Base-by-base conservation (phyloP, 306 rosid species). In the Vachellia collinsii region DNA sequence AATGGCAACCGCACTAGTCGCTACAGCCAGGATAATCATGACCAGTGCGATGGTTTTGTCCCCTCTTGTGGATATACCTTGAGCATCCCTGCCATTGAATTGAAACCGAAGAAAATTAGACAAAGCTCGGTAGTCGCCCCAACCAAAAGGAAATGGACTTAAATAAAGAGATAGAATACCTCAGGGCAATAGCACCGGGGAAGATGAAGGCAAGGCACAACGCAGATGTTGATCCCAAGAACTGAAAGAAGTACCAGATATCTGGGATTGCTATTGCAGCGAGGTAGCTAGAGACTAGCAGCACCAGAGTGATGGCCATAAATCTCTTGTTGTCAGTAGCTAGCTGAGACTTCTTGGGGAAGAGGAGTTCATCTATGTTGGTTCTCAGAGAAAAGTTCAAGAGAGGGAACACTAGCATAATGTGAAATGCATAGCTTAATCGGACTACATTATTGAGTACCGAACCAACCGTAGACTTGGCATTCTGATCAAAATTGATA, bases 161-260 rank as follows among this genome's bases (percentile, higher is more conserved):
- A 42, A 61, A 83, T 46, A 44, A 23, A n/a, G 63, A 70, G 51
- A 69, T 61, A 76, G 63, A 69, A 77, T 83, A 94, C 98, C 98
- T 88, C 70, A 95, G 84, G 70, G 83, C 99, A 82, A 95, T 89
- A 41, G 80, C 83, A 66, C 88, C 98, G 16, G 99, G 99, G 83
- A 95, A 95, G 59, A 95, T 87, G 81, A 95, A 95, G 82, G 93
- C 96, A 17, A 95, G 97, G 86, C 88, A 88, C 61, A 92, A 82
- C 0, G 97, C 99, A 46, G 96, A 75, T 37, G 99, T 83, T 76
- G 97, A 95, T 48, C 99, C 99, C 77, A 95, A 36, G 81, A 95
- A 89, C 85, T 93, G 98, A 88, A 95, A 93, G 78, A 93, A 85
- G 47, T 85, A 91, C 99, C 98, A 95, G 76, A 95, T 91, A 82